A percentile compares a stretch with the other conserved stretches of the same genome.
Evolutionary conservation across 805 yeast species (phyloP).

Genomic region (Torulaspora franciscae): DNA sequence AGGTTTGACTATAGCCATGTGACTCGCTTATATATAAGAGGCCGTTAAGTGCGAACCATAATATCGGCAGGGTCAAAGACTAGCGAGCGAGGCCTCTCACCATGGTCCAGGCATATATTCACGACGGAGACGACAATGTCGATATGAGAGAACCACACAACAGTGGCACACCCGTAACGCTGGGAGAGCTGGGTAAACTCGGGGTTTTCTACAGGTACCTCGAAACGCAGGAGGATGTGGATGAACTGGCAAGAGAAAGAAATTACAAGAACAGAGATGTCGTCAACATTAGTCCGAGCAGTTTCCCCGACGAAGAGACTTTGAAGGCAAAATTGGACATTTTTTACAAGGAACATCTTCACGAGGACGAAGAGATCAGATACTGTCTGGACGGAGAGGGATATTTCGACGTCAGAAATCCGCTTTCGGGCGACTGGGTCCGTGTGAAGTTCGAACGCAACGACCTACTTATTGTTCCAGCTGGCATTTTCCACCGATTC

Average conservation of each 20-base stretch:
- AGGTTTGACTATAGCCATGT: background rate
- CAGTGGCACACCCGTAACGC: conserved; percentile 55
- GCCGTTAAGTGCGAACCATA: background rate
- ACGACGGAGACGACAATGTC: conserved; percentile 53
- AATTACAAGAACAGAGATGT: conserved; percentile 76
- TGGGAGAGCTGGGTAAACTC: conserved; percentile 46
- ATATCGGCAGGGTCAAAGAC: background rate
- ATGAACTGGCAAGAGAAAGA: conserved; percentile 62
- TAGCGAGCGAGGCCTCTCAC: background rate
- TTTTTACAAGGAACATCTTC: conserved; percentile 82
- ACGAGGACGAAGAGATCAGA: conserved; percentile 95
- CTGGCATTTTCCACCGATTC: conserved; percentile 92
- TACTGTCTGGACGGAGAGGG: conserved; percentile 88
- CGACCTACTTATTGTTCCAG: conserved; percentile 73
- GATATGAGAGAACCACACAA: conserved; percentile 69
- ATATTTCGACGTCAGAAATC: conserved; percentile 78
- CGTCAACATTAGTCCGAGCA: conserved; percentile 52
- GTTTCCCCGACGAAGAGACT: conserved; percentile 57
- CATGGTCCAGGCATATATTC: conserved; percentile 52
- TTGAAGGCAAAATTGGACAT: conserved; percentile 59
- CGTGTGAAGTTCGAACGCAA: conserved; percentile 58
- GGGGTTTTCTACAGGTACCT: conserved; percentile 67
- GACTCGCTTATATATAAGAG: background rate
- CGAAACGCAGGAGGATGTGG: conserved; percentile 48
- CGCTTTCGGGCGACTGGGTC: conserved; percentile 59